Conservation (phyloP, 75 land plant species). For the Adiantum capillusveneris region DNA sequence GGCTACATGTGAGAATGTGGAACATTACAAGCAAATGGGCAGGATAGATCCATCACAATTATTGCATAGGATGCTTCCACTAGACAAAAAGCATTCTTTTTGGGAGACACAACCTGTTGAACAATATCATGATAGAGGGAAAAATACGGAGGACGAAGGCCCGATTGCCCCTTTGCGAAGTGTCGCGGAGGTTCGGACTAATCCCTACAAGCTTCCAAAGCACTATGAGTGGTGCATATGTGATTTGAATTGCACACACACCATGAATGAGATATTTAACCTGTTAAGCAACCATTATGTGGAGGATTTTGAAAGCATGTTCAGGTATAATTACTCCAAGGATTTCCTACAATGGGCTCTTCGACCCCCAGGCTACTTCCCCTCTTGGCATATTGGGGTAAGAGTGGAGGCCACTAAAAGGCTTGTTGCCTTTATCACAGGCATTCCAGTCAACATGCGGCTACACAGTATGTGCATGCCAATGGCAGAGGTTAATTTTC, state of each 20-base stretch:
- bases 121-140: conserved; percentile 25
- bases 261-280: conserved; percentile 25
- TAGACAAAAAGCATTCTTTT: conserved; percentile 3
- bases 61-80: too few species aligned
- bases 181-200: conserved; percentile 19
- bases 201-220: conserved; percentile 35
- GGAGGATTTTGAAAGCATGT: conserved; percentile 44
- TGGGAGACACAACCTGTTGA: conserved; percentile 42
- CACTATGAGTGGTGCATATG: conserved; percentile 42
- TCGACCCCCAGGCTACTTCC: conserved; percentile 31
- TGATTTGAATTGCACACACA: conserved; percentile 16
- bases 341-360: conserved; percentile 40
- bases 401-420: conserved; percentile 30
- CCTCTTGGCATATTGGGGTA: conserved; percentile 39
- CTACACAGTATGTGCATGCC: conserved; percentile 8
- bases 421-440: conserved; percentile 44
- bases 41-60: too few species aligned
- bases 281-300: conserved; percentile 35
- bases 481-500: conserved; percentile 43
- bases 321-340: conserved; percentile 36
- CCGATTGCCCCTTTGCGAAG: conserved; percentile 22
- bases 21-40: too few species aligned
- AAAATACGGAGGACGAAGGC: conserved; percentile 17
- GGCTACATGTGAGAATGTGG: too few species aligned
- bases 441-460: conserved; percentile 29